A percentile compares a stretch with the other conserved stretches of the same genome.
phyloP scores from a whole-genome alignment of 352 stramenopile species.

The Globisporangium spiculum region DNA sequence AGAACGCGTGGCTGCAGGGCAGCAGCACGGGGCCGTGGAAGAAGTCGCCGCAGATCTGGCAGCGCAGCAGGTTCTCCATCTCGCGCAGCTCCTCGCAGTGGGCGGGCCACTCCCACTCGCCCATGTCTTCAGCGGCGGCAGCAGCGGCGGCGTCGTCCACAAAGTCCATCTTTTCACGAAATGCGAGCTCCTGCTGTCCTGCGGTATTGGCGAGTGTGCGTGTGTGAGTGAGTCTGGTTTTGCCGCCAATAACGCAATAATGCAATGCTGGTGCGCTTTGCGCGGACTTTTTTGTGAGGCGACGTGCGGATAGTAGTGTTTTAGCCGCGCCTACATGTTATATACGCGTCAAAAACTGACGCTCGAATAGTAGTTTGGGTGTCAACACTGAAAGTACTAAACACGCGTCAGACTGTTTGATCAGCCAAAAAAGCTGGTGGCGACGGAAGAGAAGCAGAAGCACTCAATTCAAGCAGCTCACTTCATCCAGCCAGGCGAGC shows the following conservation, averaged over 20 bases:
- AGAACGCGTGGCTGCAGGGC: constrained; percentile 80
- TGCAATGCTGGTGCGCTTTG: background rate
- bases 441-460: background rate
- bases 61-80: constrained; percentile 75
- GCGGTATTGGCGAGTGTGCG: background rate
- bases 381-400: background rate
- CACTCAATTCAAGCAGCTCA: background rate
- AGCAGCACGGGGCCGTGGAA: constrained; percentile 80
- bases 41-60: constrained; percentile 83
- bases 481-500: background rate
- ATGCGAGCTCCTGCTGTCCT: background rate
- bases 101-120: constrained; percentile 79
- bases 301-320: background rate
- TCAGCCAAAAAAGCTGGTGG: constrained; percentile 11
- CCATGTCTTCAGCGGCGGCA: constrained; percentile 23
- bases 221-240: background rate
- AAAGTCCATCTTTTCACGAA: constrained; percentile 13
- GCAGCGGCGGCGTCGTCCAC: constrained; percentile 8
- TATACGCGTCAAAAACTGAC: background rate
- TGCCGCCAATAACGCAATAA: background rate
- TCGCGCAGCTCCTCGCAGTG: constrained; percentile 55
- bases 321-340: background rate
- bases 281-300: background rate
- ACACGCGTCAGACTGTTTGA: background rate
- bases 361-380: background rate